Percentiles rank a stretch among this genome's conserved stretches.
These are phyloP conservation scores for Gossypium thurberi DNA, from an alignment of 345 rosid genomes.

Conservation along the genomic window DNA sequence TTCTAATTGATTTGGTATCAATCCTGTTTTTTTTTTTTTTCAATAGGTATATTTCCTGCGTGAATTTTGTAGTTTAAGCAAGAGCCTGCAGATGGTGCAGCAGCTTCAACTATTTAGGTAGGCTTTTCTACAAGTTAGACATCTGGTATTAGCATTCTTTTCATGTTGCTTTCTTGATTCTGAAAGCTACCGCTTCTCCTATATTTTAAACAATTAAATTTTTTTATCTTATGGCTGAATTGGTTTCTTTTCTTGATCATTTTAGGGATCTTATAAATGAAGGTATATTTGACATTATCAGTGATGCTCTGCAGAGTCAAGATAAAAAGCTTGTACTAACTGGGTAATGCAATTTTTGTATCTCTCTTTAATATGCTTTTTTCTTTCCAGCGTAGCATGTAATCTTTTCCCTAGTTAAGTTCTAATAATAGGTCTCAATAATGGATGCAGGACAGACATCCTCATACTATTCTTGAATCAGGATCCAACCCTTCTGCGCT, in stretches of 20 bases:
- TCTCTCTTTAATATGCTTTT: conserved; percentile 6
- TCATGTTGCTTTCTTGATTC: background rate
- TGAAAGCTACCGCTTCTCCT: background rate
- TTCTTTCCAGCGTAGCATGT: background rate
- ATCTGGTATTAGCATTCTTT: background rate
- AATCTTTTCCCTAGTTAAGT: background rate
- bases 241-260: conserved; percentile 3
- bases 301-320: conserved; percentile 59
- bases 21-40: conserved; percentile 7
- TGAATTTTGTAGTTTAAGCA: conserved; percentile 83
- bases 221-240: background rate
- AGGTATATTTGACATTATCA: conserved; percentile 74
- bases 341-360: conserved; percentile 47
- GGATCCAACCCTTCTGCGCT: conserved; percentile 68
- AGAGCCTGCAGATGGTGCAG: conserved; percentile 86
- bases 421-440: conserved; percentile 28
- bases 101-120: conserved; percentile 80
- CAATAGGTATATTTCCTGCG: conserved; percentile 73
- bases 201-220: background rate
- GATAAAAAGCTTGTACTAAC: conserved; percentile 76
- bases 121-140: conserved; percentile 13
- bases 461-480: conserved; percentile 72
- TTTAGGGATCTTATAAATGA: conserved; percentile 70
- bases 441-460: conserved; percentile 91
- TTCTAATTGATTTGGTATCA: background rate